Conservation (phyloP, 345 rosid species). For the Populus tremula region DNA sequence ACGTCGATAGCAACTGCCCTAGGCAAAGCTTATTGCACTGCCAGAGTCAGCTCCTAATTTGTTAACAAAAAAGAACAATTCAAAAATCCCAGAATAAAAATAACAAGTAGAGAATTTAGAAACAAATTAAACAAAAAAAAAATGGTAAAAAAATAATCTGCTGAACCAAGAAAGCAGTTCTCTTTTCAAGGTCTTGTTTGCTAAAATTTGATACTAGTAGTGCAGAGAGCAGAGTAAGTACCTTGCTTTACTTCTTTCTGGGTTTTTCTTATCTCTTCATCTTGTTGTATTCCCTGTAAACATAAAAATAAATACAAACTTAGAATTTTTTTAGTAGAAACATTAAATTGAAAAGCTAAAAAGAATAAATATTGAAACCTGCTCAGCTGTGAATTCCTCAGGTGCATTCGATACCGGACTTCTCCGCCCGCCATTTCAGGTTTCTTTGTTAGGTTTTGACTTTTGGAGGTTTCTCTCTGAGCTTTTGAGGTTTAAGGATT, state of each 20-base stretch:
- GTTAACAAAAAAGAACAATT: neutral
- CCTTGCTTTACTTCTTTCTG: constrained; percentile 70
- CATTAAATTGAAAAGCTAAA: neutral
- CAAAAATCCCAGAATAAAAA: neutral
- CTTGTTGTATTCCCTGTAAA: constrained; percentile 55
- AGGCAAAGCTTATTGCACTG: neutral
- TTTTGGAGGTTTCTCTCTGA: constrained; percentile 18
- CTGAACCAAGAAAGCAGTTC: neutral
- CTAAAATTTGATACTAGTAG: neutral
- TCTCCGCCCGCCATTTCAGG: constrained; percentile 44
- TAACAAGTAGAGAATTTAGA: neutral
- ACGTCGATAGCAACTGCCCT: neutral
- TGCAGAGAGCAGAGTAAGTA: neutral
- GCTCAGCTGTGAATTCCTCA: constrained; percentile 72
- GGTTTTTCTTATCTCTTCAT: constrained; percentile 55
- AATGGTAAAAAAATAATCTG: too few species aligned
- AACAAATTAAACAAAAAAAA: neutral
- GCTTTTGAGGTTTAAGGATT: constrained; percentile 18
- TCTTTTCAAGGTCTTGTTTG: neutral
- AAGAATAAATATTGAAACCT: constrained; percentile 37
- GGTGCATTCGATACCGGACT: constrained; percentile 65
- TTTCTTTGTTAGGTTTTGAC: too few species aligned
- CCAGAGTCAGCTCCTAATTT: neutral
- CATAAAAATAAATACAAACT: neutral
- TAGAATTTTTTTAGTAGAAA: neutral